Conservation (phyloP, 495 filamentous ascomycete species). For the Copromyces sp. region DNA sequence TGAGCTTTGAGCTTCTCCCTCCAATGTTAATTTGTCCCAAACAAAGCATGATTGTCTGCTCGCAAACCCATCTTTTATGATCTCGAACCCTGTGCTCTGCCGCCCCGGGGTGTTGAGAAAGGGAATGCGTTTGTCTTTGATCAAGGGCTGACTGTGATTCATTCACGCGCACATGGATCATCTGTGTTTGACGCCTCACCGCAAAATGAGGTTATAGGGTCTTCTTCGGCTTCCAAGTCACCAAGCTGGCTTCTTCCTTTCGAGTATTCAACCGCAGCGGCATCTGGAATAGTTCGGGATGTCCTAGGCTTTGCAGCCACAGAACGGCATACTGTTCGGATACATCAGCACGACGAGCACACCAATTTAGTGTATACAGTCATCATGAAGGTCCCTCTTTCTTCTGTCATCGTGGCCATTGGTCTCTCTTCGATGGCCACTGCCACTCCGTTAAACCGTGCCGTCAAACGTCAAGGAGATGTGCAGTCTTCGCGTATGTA, state of each 20-base stretch:
- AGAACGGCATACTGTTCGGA: not conserved
- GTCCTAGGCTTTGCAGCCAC: too few relatives aligned
- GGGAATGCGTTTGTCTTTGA: not conserved
- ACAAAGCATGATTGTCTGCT: too few relatives aligned
- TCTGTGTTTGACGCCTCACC: not conserved
- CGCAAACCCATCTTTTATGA: too few relatives aligned
- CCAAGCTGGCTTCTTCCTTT: not conserved
- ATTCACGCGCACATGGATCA: not conserved
- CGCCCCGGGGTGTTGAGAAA: too few relatives aligned
- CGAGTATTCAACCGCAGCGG: not conserved
- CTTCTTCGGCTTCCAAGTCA: not conserved
- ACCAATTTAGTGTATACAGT: too few relatives aligned
- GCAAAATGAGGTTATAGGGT: not conserved
- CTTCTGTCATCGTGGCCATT: not conserved
- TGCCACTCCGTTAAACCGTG: not conserved
- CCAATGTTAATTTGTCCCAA: too few relatives aligned
- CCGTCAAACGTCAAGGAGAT: not conserved
- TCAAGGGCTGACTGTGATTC: not conserved
- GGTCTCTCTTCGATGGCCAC: not conserved
- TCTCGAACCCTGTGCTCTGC: too few relatives aligned
- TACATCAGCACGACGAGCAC: not conserved
- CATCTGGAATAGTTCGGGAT: not conserved
- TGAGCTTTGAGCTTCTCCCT: too few relatives aligned
- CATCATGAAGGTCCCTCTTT: not conserved
- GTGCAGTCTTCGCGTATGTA: not conserved